Evolutionary conservation across 305 asterid species (phyloP).

Genomic region (Fraxinus ornus): DNA sequence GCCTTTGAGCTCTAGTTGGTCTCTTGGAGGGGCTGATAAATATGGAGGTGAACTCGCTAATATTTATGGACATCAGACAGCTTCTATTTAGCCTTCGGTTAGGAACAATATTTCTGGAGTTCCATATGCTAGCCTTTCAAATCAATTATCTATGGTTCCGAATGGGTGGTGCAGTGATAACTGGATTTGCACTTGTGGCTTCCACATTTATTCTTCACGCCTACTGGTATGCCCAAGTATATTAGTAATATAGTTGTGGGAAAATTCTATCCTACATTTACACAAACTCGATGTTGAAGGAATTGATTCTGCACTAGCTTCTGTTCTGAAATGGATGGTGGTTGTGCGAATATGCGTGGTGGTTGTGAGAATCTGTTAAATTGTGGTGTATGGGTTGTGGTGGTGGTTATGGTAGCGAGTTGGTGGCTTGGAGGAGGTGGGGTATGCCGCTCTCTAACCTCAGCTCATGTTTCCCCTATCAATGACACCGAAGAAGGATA

Average conservation of each 20-base stretch:
- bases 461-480: too few relatives aligned
- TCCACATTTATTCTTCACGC: constrained; percentile 87
- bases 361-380: too few relatives aligned
- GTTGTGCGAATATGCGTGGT: too few relatives aligned
- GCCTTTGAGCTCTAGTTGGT: constrained; percentile 62
- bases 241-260: background rate
- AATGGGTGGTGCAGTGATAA: constrained; percentile 87
- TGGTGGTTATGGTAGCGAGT: too few relatives aligned
- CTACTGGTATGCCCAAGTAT: constrained; percentile 36
- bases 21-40: constrained; percentile 48
- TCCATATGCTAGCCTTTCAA: constrained; percentile 41
- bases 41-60: constrained; percentile 42
- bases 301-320: background rate
- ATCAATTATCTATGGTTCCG: constrained; percentile 48
- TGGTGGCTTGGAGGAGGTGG: too few relatives aligned
- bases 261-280: background rate
- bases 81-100: constrained; percentile 47
- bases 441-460: too few relatives aligned
- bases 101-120: constrained; percentile 44
- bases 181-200: constrained; percentile 88
- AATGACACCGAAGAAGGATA: too few relatives aligned
- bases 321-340: constrained; percentile 6
- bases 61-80: constrained; percentile 50
- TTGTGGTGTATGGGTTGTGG: too few relatives aligned
- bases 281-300: background rate